Base-by-base conservation (phyloP, 257 asterid species). In the Solanum chmielewskii region DNA sequence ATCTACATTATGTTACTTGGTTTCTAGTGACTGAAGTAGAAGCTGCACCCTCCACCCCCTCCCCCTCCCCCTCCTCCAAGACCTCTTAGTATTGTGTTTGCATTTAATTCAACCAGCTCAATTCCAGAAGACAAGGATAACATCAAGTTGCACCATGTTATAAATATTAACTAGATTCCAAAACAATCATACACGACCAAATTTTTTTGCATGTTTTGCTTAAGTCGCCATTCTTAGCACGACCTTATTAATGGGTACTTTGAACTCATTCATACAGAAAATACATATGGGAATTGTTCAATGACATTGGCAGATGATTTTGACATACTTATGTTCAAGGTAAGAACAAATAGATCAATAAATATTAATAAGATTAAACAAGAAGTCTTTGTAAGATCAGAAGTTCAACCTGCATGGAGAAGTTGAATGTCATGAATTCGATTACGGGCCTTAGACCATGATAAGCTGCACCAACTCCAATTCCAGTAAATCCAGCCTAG, bases 391-490 rank as follows among this genome's bases (percentile, higher is more conserved):
- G 35, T 78, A 39, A 82, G 68, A 14, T 82, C 64, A 84, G 82
- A 87, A 86, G 39, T 66, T 87, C 21, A 39, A 95, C 99, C 98
- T 97, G 99, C 99, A 97, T 93, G 25, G 98, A 92, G 91, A 97
- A 97, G 94, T 95, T 97, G 82, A 97, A 94, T 37, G 99, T 97
- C 99, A 97, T 97, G 89, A 97, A 97, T 90, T 97, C 99, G 45
- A 97, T 73, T 60, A 97, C 90, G 87, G 99, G 99, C 93, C 84
- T 95, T 87, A 97, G 91, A 87, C 99, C 99, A 87, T 97, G 89
- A 90, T 97, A 97, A 68, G 99, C 99, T 74, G 99, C 98, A 86
- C 99, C 99, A 49, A 97, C 98, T 90, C 93, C 98, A 85, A 97
- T 97, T 88, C 99, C 99, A 88, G 98, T 27, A 91, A 97, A 97